phyloP scores from a whole-genome alignment of 768 basidiomycete genomes.

The Tricholoma hemisulphureum region DNA sequence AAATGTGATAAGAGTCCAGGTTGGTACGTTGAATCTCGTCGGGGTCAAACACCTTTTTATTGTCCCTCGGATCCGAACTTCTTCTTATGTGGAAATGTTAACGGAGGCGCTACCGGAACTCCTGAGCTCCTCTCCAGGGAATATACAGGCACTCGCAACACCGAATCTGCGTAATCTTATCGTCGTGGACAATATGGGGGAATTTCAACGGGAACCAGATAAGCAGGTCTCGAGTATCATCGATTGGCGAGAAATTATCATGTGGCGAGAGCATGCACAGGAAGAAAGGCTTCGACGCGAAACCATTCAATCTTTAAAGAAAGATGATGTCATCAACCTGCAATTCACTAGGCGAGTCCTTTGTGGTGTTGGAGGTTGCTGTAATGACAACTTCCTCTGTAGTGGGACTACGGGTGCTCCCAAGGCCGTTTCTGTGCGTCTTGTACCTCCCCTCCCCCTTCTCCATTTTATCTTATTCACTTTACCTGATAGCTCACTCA shows the following conservation, averaged over 20 bases:
- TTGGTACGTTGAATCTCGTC: constrained; percentile 58
- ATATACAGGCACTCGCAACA: constrained; percentile 55
- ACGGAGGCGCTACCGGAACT: constrained; percentile 58
- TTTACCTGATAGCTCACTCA: constrained; percentile 62
- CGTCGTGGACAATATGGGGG: constrained; percentile 60
- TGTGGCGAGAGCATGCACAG: constrained; percentile 58
- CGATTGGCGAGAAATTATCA: constrained; percentile 70
- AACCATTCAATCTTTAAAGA: constrained; percentile 39
- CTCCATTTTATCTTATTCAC: neutral
- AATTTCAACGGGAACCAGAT: constrained; percentile 36
- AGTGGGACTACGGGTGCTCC: constrained; percentile 82
- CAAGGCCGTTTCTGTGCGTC: constrained; percentile 76
- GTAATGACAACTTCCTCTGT: neutral
- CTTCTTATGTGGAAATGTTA: constrained; percentile 62
- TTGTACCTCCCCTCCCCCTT: neutral
- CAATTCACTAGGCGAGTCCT: constrained; percentile 75
- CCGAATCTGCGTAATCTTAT: constrained; percentile 64
- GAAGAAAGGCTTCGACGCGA: constrained; percentile 45
- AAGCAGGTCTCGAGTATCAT: constrained; percentile 48
- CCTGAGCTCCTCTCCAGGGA: constrained; percentile 44
- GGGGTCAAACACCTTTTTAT: constrained; percentile 69
- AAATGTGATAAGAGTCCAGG: constrained; percentile 36
- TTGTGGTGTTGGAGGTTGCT: neutral
- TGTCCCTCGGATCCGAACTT: constrained; percentile 66
- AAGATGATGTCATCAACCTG: constrained; percentile 76